Evolutionary conservation across 2,329 filamentous ascomycete species (phyloP).

Genomic region (Trichoderma asperellum): DNA sequence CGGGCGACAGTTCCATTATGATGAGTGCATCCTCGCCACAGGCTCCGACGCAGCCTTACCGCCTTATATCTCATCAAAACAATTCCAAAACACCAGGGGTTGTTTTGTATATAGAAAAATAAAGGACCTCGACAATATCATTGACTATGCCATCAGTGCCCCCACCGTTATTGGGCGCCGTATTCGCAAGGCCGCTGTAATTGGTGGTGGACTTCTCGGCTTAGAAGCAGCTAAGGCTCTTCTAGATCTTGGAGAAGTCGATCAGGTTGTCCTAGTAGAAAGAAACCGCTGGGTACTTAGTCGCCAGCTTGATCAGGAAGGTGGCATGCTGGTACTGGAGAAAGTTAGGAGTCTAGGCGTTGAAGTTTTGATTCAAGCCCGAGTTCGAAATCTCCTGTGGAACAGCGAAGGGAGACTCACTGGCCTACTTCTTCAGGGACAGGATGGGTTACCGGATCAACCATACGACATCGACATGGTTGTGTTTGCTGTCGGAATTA

Average conservation of each 20-base stretch:
- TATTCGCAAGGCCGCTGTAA: slow-evolving; percentile 57
- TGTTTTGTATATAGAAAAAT: slow-evolving; percentile 92
- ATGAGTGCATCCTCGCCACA: slow-evolving; percentile 81
- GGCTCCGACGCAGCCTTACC: slow-evolving; percentile 82
- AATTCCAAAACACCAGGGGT: slow-evolving; percentile 74
- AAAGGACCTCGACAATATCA: slow-evolving; percentile 76
- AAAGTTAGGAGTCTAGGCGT: slow-evolving; percentile 79
- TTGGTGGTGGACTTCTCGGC: slow-evolving; percentile 82
- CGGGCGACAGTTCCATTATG: slow-evolving; percentile 73
- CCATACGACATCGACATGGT: slow-evolving; percentile 77
- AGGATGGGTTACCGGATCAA: slow-evolving; percentile 62
- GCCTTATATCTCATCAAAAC: slow-evolving; percentile 59
- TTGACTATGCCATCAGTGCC: slow-evolving; percentile 68
- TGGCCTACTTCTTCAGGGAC: slow-evolving; percentile 71
- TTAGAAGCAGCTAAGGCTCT: slow-evolving; percentile 46
- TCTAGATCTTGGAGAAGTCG: slow-evolving; percentile 15
- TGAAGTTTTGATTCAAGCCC: slow-evolving; percentile 76
- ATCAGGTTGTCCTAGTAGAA: slow-evolving; percentile 76
- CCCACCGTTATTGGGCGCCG: slow-evolving; percentile 65
- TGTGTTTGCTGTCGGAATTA: slow-evolving; percentile 89
- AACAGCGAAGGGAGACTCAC: slow-evolving; percentile 69
- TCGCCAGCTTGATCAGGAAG: slow-evolving; percentile 80
- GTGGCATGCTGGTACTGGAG: slow-evolving; percentile 78
- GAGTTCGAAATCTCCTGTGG: slow-evolving; percentile 72
- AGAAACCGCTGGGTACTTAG: slow-evolving; percentile 81